These are phyloP conservation scores for Diaporthe australafricana DNA, from an alignment of 2,329 filamentous ascomycete species.

Conservation along the genomic window DNA sequence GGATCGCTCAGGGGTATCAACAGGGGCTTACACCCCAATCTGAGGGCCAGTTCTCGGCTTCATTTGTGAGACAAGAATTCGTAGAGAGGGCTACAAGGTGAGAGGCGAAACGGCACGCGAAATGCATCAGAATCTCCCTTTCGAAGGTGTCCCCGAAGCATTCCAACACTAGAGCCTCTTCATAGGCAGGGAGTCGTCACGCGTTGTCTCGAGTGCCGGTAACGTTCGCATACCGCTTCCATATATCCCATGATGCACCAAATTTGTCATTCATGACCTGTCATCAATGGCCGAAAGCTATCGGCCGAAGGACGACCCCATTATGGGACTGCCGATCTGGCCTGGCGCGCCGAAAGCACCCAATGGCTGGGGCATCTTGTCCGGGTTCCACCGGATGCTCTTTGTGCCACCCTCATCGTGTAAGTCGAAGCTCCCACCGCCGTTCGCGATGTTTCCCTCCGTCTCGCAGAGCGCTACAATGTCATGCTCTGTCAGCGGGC, in stretches of 20 bases:
- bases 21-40: neutral
- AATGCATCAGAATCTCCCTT: too few relatives aligned
- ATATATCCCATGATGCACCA: conserved; percentile 3
- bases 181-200: conserved; percentile 1
- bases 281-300: conserved; percentile 12
- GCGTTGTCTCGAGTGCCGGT: neutral
- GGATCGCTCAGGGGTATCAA: conserved; percentile 13
- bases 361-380: conserved; percentile 50
- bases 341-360: conserved; percentile 69
- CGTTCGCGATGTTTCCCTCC: conserved; percentile 86
- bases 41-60: neutral
- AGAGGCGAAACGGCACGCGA: neutral
- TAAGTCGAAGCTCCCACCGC: conserved; percentile 87
- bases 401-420: conserved; percentile 61
- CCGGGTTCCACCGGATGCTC: conserved; percentile 62
- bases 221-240: conserved; percentile 3
- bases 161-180: neutral
- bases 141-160: neutral
- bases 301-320: conserved; percentile 53
- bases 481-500: conserved; percentile 69
- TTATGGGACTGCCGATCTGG: conserved; percentile 76
- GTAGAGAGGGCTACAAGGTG: neutral
- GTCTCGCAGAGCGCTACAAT: conserved; percentile 90
- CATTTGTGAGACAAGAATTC: neutral
- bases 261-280: conserved; percentile 35